phyloP scores from a whole-genome alignment of 257 asterid species.

The Nicotiana paniculata region DNA sequence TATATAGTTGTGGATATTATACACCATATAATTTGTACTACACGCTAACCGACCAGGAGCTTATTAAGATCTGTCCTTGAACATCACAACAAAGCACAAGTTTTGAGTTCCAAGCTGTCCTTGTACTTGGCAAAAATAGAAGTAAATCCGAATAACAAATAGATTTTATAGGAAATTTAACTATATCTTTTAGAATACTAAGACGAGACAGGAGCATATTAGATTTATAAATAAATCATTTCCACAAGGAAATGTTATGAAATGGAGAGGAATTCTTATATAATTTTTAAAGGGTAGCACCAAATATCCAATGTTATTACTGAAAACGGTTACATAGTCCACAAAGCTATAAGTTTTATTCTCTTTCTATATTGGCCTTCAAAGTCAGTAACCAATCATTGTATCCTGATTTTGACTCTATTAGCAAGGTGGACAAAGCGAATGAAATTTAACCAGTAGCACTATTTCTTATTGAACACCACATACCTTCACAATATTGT shows the following conservation, averaged over 20 bases:
- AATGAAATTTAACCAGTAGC: neutral
- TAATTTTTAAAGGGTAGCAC: neutral
- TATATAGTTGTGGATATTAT: neutral
- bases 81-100: neutral
- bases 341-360: neutral
- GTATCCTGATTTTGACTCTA: neutral
- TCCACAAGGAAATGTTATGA: neutral
- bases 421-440: neutral
- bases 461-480: neutral
- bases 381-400: neutral
- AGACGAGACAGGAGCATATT: neutral
- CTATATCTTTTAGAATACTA: neutral
- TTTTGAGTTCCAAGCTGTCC: neutral
- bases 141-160: neutral
- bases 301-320: neutral
- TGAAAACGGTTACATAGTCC: neutral
- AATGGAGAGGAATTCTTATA: neutral
- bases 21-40: neutral
- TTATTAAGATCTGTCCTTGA: neutral
- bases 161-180: neutral
- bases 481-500: constrained; percentile 51
- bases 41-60: neutral
- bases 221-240: neutral
- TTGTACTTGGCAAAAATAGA: too few relatives aligned
- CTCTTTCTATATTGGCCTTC: neutral